These are phyloP conservation scores for Talaromyces marneffei DNA, from an alignment of 2,329 filamentous ascomycete species.

Conservation along the genomic window DNA sequence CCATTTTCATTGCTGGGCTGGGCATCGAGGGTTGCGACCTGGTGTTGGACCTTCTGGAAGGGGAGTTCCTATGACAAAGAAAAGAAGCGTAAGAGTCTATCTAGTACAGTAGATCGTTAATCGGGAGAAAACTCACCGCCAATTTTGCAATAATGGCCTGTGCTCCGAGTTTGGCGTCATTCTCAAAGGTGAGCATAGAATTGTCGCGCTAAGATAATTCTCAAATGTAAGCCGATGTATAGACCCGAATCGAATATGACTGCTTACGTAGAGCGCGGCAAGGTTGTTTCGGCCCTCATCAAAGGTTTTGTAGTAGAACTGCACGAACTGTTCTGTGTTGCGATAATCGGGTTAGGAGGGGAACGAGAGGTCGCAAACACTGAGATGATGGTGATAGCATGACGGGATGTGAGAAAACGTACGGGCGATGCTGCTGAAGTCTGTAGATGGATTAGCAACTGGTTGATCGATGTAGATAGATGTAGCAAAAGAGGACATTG, in stretches of 20 bases:
- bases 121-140: slow-evolving; percentile 49
- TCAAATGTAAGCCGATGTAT: neutral
- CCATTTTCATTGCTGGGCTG: slow-evolving; percentile 66
- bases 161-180: slow-evolving; percentile 58
- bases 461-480: neutral
- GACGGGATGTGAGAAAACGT: neutral
- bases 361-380: slow-evolving; percentile 1
- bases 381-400: neutral
- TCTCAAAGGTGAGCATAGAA: slow-evolving; percentile 95
- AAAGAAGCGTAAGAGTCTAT: neutral
- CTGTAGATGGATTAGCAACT: slow-evolving; percentile 7
- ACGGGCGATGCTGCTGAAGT: slow-evolving; percentile 13
- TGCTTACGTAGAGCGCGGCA: slow-evolving; percentile 70
- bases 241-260: neutral
- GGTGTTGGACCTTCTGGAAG: slow-evolving; percentile 75
- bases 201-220: slow-evolving; percentile 57
- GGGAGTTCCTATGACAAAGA: slow-evolving; percentile 57
- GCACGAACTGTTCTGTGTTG: slow-evolving; percentile 70
- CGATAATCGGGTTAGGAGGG: neutral
- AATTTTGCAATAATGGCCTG: slow-evolving; percentile 73
- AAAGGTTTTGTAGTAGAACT: slow-evolving; percentile 88
- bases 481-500: neutral
- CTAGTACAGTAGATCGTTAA: neutral
- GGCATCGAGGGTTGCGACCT: slow-evolving; percentile 70
- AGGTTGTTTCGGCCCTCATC: slow-evolving; percentile 64